Evolutionary conservation across 352 stramenopile genomes (phyloP), one percentile per base, ranked within the genome.

Genomic region (Phytophthora sojae): DNA sequence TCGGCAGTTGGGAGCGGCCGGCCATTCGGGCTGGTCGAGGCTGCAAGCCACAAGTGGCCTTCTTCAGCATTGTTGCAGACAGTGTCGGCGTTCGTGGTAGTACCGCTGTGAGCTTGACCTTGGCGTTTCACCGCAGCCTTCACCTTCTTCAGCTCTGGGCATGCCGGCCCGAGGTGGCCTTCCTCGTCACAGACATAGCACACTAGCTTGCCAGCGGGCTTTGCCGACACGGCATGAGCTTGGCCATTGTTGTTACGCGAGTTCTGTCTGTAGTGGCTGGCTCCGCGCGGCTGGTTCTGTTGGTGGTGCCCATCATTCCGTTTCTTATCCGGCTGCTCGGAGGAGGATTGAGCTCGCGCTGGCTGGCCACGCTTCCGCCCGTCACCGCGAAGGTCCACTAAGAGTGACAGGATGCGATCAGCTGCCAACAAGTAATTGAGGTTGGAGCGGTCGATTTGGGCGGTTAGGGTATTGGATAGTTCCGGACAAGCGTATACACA

Each of bases 131-230:
- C 8, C 0, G 35, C 15, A 9, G 14, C 23, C 17, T 71, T 65
- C 1, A 51, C 19, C 0, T 42, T 23, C 6, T 71, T 52, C 2
- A 71, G 47, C 12, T 64, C 15, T 14, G 64, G 25, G 6, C 35
- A 71, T 15, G 25, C 57, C 0, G 37, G 23, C 23, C 50, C 57
- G 12, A 26, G 49, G 8, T 71, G 56, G 1, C 64, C 32, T 57
- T 71, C 53, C 3, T 66, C 37, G 19, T 66, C 64, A 44, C 64
- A 71, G 5, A 71, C 56, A 7, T 65, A 61, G 50, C 56, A 71
- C 11, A 71, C 49, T n/a, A 60, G 11, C 12, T 57, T 66, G 15
- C 1, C 5, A 8, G 17, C 5, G 14, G 21, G 17, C 53, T 52
- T 69, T 4, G 42, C 26, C 6, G 61, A 69, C 19, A 29, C 53